Percentiles rank a stretch among this genome's conserved stretches.
Evolutionary conservation across 164 flowering plant species (phyloP).

Genomic region (Nymphaea thermarum): DNA sequence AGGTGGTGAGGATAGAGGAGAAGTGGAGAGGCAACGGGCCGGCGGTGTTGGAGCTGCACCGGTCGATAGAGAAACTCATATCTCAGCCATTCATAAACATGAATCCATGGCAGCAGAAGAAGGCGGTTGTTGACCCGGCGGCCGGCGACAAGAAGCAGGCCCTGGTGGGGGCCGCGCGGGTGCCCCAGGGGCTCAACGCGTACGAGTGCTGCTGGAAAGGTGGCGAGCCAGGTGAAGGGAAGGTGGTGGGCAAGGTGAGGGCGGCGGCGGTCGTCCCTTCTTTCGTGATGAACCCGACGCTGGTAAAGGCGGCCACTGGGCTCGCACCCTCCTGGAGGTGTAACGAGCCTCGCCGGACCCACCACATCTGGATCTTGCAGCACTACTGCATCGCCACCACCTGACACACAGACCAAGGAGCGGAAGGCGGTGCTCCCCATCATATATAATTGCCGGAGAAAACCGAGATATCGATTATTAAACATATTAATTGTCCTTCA

Average conservation of each 20-base stretch:
- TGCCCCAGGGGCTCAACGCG: slow-evolving; percentile 31
- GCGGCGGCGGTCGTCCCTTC: slow-evolving; percentile 23
- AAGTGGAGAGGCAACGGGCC: slow-evolving; percentile 2
- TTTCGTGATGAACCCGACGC: background rate
- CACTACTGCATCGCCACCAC: slow-evolving; percentile 71
- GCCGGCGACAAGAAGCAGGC: background rate
- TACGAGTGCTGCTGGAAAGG: slow-evolving; percentile 52
- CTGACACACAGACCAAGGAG: slow-evolving; percentile 10
- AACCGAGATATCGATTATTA: background rate
- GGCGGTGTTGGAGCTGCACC: slow-evolving; percentile 25
- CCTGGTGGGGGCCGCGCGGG: slow-evolving; percentile 1
- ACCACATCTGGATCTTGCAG: slow-evolving; percentile 29
- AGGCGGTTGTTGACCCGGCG: slow-evolving; percentile 6
- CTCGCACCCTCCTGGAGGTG: slow-evolving; percentile 20
- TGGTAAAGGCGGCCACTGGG: slow-evolving; percentile 4
- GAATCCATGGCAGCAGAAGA: slow-evolving; percentile 18
- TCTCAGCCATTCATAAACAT: slow-evolving; percentile 10
- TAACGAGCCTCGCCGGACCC: slow-evolving; percentile 42
- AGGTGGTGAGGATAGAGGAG: background rate
- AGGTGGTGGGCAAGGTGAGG: slow-evolving; percentile 7
- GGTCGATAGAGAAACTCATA: slow-evolving; percentile 33
- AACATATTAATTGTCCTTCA: background rate
- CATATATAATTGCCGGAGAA: background rate
- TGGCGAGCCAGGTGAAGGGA: slow-evolving; percentile 25
- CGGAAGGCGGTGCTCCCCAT: background rate